A percentile compares a stretch with the other conserved stretches of the same genome.
phyloP scores from a whole-genome alignment of 495 filamentous ascomycete species.

The Margaritispora aquatica region DNA sequence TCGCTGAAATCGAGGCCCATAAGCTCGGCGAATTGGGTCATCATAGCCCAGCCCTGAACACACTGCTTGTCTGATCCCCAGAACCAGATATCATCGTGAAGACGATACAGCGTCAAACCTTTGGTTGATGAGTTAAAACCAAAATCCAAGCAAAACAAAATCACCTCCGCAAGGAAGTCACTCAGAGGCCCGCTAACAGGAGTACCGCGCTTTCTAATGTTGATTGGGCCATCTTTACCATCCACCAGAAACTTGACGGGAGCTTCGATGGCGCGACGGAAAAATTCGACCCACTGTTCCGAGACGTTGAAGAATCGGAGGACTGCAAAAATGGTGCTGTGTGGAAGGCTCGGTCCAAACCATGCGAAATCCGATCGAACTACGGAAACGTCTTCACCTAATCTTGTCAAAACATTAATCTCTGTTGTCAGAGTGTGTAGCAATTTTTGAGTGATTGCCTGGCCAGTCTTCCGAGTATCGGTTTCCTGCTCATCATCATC shows the following conservation, averaged over 20 bases:
- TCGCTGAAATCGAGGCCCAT: slow-evolving; percentile 51
- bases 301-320: slow-evolving; percentile 54
- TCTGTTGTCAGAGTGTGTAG: slow-evolving; percentile 56
- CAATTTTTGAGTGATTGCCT: slow-evolving; percentile 50
- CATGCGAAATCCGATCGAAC: slow-evolving; percentile 55
- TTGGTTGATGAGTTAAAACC: slow-evolving; percentile 52
- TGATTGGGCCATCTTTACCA: slow-evolving; percentile 32
- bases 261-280: slow-evolving; percentile 49
- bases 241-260: slow-evolving; percentile 54
- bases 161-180: slow-evolving; percentile 49
- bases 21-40: slow-evolving; percentile 44
- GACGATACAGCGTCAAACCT: slow-evolving; percentile 46
- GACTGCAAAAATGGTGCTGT: slow-evolving; percentile 49
- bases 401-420: slow-evolving; percentile 45
- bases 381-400: slow-evolving; percentile 50
- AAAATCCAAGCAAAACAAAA: slow-evolving; percentile 61
- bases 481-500: slow-evolving; percentile 22
- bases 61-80: slow-evolving; percentile 47
- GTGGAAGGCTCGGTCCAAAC: slow-evolving; percentile 57
- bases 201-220: slow-evolving; percentile 44
- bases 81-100: slow-evolving; percentile 66
- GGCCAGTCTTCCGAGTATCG: slow-evolving; percentile 30
- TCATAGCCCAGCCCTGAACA: slow-evolving; percentile 49
- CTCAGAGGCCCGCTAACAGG: slow-evolving; percentile 55
- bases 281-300: slow-evolving; percentile 53